Evolutionary conservation across 1,139 yeast species (phyloP).

Genomic region (Pichia sp.): DNA sequence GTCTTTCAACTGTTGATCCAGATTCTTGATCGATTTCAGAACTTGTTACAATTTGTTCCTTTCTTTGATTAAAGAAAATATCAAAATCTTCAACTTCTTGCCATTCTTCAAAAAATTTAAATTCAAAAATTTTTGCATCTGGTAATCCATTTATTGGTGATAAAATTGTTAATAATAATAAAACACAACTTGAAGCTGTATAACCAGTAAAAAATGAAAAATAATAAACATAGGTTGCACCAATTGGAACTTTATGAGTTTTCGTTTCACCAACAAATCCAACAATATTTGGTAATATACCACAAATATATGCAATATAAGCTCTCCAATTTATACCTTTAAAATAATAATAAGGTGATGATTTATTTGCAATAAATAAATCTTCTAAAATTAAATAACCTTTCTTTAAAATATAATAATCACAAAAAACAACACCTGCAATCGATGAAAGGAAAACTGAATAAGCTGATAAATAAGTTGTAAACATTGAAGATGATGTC

Average conservation of each 20-base stretch:
- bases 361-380: constrained; percentile 43
- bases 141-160: constrained; percentile 56
- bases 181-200: constrained; percentile 46
- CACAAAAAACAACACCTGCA: constrained; percentile 77
- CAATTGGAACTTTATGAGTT: constrained; percentile 57
- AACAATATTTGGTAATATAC: constrained; percentile 75
- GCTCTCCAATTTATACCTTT: constrained; percentile 82
- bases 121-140: constrained; percentile 24
- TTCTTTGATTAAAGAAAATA: background rate
- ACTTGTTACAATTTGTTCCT: background rate
- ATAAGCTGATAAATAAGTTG: constrained; percentile 80
- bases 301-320: constrained; percentile 53
- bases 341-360: constrained; percentile 52
- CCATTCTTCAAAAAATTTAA: constrained; percentile 25
- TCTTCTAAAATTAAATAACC: constrained; percentile 64
- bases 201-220: constrained; percentile 75
- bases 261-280: constrained; percentile 72
- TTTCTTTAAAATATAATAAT: constrained; percentile 70
- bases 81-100: constrained; percentile 58
- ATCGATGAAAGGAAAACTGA: constrained; percentile 82
- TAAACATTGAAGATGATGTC: constrained; percentile 67
- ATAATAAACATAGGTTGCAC: constrained; percentile 68
- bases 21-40: too few species aligned
- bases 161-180: constrained; percentile 42
- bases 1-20: too few species aligned